Evolutionary conservation across 352 stramenopile species (phyloP), one percentile per base, ranked within the genome.

Genomic region (Globisporangium recalcitrans): DNA sequence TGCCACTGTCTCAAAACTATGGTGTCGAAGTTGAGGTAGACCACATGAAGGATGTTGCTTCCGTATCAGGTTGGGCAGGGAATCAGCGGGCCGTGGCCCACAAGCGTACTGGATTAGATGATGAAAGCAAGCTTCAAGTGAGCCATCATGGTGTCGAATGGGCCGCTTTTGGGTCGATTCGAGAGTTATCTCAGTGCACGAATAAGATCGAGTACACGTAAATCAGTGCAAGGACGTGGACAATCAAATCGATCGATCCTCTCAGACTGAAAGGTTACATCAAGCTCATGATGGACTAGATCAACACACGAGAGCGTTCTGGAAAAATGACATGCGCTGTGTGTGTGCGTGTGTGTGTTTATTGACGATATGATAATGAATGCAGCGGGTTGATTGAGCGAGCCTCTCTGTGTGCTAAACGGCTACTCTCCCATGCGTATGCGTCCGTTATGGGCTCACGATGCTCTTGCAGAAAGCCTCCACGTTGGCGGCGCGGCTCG

Each of bases 381-480:
- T 46, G 38, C 7, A 11, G 22, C 22, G 38, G 38, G 22, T 46
- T n/a, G n/a, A n/a, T 21, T 46, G 3, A 46, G 22, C 38, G 38
- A 46, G 38, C 38, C 38, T 46, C 38, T 46, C 14, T 46, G 38
- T 19, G 31, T 11, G 14, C 46, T 52, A 27, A 54, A 14, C 7
- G 21, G 11, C 6, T 36, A 29, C 11, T 21, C 16, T n/a, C 14
- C 14, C 4, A 11, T 49, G 9, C 16, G 29, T 13, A 31, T 31
- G 27, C 27, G 2, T 31, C 27, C 27, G n/a, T 64, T 40, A 62
- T 21, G 71, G 63, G 60, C 75, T 72, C 55, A 90, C 77, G 57
- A 95, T 91, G 68, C 70, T 79, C 74, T 89, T 89, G 64, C 77
- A 85, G 46, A 95, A 95, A 1, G 69, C 70, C 68, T 93, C 77